A percentile compares a stretch with the other conserved stretches of the same genome.
Conservation (phyloP, 805 yeast species). For the Candida jianshihensis region DNA sequence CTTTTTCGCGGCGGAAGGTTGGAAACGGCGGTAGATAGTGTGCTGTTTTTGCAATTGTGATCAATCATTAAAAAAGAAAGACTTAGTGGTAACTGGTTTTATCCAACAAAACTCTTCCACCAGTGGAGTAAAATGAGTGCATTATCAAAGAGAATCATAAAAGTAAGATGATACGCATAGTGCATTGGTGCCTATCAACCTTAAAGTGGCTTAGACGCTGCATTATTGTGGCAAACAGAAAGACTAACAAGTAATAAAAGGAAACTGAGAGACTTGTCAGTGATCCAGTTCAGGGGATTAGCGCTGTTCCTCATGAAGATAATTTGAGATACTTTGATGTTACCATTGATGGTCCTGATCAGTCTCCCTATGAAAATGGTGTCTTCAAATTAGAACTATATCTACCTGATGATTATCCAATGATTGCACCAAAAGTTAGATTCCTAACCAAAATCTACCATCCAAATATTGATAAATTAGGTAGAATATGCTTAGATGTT, state of each 20-base stretch:
- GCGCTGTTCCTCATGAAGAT: conserved; percentile 90
- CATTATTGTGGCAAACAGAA: background rate
- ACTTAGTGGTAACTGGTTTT: too few species aligned
- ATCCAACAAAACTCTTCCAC: background rate
- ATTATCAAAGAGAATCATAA: conserved; percentile 86
- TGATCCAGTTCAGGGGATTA: conserved; percentile 96
- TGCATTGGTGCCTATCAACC: too few species aligned
- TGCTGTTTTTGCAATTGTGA: background rate
- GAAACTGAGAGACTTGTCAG: conserved; percentile 89
- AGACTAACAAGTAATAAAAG: conserved; percentile 22
- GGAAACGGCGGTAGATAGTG: too few species aligned
- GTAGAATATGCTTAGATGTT: conserved; percentile 93
- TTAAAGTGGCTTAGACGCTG: background rate
- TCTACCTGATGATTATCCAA: conserved; percentile 95
- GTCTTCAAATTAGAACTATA: conserved; percentile 76
- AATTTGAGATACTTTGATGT: conserved; percentile 91
- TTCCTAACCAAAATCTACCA: conserved; percentile 92
- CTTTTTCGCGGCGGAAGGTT: too few species aligned
- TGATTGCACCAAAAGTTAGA: conserved; percentile 96
- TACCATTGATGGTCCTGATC: conserved; percentile 82
- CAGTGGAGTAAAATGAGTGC: conserved; percentile 8
- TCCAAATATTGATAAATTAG: conserved; percentile 92
- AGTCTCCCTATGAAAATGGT: conserved; percentile 89
- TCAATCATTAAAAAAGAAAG: too few species aligned
- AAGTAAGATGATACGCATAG: too few species aligned